These are phyloP conservation scores for Aureobasidium lini DNA, from an alignment of 2,329 filamentous ascomycete genomes.

Conservation along the genomic window DNA sequence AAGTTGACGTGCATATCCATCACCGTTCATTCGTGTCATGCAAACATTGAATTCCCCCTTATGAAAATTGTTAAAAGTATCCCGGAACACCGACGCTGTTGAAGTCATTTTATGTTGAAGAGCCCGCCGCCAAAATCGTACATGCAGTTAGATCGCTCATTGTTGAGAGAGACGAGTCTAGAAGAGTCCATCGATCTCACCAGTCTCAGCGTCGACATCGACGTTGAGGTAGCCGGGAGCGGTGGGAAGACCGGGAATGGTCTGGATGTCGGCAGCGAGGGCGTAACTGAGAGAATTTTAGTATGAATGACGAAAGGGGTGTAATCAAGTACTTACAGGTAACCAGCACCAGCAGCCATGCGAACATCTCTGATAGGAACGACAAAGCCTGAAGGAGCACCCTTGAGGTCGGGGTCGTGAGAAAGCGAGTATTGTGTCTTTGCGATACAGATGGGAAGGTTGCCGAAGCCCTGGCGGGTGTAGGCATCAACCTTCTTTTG, in stretches of 20 bases:
- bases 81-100: slow-evolving; percentile 15
- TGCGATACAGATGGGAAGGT: slow-evolving; percentile 90
- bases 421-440: slow-evolving; percentile 98
- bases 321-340: slow-evolving; percentile 55
- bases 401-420: slow-evolving; percentile 89
- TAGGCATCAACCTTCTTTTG: slow-evolving; percentile 97
- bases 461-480: slow-evolving; percentile 81
- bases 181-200: slow-evolving; percentile 65
- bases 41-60: neutral
- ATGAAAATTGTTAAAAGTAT: slow-evolving; percentile 3
- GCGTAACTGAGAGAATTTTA: slow-evolving; percentile 57
- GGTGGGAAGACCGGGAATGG: slow-evolving; percentile 90
- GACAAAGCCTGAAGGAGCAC: slow-evolving; percentile 87
- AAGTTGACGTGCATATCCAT: slow-evolving; percentile 4
- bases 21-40: slow-evolving; percentile 8
- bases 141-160: neutral
- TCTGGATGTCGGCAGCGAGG: slow-evolving; percentile 94
- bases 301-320: neutral
- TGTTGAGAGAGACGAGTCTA: slow-evolving; percentile 39
- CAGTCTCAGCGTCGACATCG: slow-evolving; percentile 53
- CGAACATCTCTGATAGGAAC: slow-evolving; percentile 90
- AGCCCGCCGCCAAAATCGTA: neutral
- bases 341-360: slow-evolving; percentile 89
- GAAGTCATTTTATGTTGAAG: slow-evolving; percentile 14
- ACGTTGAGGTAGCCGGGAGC: slow-evolving; percentile 94